A percentile compares a stretch with the other conserved stretches of the same genome.
Evolutionary conservation across 2,329 filamentous ascomycete genomes (phyloP).

Genomic region (Chlorencoelia australis): DNA sequence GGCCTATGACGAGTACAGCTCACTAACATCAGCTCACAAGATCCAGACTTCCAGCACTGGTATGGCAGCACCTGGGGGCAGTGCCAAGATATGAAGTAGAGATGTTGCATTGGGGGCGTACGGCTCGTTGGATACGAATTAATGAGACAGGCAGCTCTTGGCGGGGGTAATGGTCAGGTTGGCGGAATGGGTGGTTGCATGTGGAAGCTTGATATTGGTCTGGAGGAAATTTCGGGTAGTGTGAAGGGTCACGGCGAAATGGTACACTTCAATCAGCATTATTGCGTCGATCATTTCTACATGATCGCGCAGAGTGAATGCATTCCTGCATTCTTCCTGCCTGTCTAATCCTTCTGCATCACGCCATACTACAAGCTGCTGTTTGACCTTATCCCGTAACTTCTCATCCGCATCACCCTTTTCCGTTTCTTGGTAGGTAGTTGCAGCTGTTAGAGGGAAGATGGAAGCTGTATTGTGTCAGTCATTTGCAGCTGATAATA

Average conservation of each 20-base stretch:
- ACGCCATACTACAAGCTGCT: too few species aligned
- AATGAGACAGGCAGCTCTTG: slow-evolving; percentile 56
- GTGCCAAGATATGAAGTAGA: slow-evolving; percentile 62
- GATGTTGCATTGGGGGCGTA: slow-evolving; percentile 61
- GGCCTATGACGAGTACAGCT: slow-evolving; percentile 76
- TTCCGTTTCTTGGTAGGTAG: too few species aligned
- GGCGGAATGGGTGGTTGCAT: slow-evolving; percentile 53
- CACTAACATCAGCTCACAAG: slow-evolving; percentile 63
- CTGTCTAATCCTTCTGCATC: too few species aligned
- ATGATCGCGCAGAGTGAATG: too few species aligned
- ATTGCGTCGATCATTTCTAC: too few species aligned
- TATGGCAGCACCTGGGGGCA: slow-evolving; percentile 53
- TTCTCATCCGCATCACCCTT: too few species aligned
- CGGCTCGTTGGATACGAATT: slow-evolving; percentile 57
- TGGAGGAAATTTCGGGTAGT: slow-evolving; percentile 65
- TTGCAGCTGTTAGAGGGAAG: slow-evolving; percentile 71
- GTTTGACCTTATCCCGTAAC: too few species aligned
- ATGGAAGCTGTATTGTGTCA: slow-evolving; percentile 46
- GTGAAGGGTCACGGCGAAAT: slow-evolving; percentile 55
- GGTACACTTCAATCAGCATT: too few species aligned
- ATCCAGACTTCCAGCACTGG: slow-evolving; percentile 61
- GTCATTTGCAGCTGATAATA: slow-evolving; percentile 1
- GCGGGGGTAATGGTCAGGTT: slow-evolving; percentile 37
- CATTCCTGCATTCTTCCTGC: too few species aligned
- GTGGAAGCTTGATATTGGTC: slow-evolving; percentile 64